Base-by-base conservation (phyloP, 225 moss, liverwort and hornwort genomes). In the Antitrichia curtipendula region DNA sequence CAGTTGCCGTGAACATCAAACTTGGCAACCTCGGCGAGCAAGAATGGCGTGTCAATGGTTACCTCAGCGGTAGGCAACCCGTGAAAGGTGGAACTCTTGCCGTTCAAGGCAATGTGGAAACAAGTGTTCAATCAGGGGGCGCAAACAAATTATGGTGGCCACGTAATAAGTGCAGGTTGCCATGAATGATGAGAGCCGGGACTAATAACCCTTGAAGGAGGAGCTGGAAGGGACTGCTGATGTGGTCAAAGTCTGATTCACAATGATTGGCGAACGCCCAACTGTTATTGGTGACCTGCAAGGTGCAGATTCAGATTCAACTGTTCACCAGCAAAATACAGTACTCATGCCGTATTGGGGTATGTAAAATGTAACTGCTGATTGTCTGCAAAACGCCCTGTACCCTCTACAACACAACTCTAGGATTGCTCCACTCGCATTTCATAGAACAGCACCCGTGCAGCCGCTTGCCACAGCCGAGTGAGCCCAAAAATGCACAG, bases 181-280 rank as follows among this genome's bases (percentile, higher is more conserved):
- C 40, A 32, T 53, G 68, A 79, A 86, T 86, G 56, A 70, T 83
- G 84, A 80, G 74, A 86, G 76, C 50, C 54, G 82, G 28, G 82
- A 52, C 82, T 82, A 43, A 58, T 36, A 47, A 82, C 18, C 31
- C 54, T 45, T 70, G n/a, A 34, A 34, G 52, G 78, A 50, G 50
- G 28, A 49, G 40, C 45, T 47, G 77, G 70, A 60, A 56, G 88
- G 63, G 82, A 59, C 64, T 68, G 86, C 49, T 87, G 84, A 86
- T 89, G 18, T 59, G 89, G 89, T 91, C 91, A 87, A 89, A 84
- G 86, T 75, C 84, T 81, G 47, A 69, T 62, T 89, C 87, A 84
- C 84, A 91, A 91, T 89, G 89, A 91, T 89, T 91, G 91, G 87
- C 66, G 84, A 78, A 84, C 84, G 61, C 69, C 73, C 75, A 70